Evolutionary conservation across 2,329 filamentous ascomycete genomes (phyloP).

Genomic region (Xylaria hypoxylon): DNA sequence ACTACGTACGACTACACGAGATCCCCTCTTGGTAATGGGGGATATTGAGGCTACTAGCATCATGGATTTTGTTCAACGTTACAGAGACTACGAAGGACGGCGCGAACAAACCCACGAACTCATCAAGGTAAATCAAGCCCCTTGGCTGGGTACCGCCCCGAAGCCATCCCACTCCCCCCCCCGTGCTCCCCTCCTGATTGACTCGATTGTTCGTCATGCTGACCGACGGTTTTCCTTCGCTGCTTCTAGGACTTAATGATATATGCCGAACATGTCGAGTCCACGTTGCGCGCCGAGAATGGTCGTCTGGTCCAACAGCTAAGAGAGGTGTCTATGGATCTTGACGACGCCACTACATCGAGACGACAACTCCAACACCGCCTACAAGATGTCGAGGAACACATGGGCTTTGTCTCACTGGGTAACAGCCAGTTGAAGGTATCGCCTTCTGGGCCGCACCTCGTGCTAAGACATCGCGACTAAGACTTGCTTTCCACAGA

Average conservation of each 20-base stretch:
- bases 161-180: slow-evolving; percentile 21
- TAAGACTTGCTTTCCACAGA: slow-evolving; percentile 53
- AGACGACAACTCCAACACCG: slow-evolving; percentile 64
- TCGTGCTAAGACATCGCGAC: slow-evolving; percentile 30
- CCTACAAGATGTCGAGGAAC: slow-evolving; percentile 55
- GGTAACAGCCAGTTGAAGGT: slow-evolving; percentile 62
- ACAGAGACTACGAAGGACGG: slow-evolving; percentile 57
- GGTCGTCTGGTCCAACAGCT: slow-evolving; percentile 56
- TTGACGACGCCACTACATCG: slow-evolving; percentile 61
- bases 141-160: slow-evolving; percentile 1
- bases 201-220: slow-evolving; percentile 19
- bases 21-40: slow-evolving; percentile 33
- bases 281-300: slow-evolving; percentile 59
- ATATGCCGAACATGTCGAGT: slow-evolving; percentile 60
- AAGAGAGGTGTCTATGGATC: slow-evolving; percentile 60
- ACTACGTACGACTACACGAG: slow-evolving; percentile 2
- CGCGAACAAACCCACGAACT: slow-evolving; percentile 58
- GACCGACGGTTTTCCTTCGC: slow-evolving; percentile 18
- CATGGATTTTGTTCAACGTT: slow-evolving; percentile 62
- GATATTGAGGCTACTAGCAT: slow-evolving; percentile 51
- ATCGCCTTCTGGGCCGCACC: slow-evolving; percentile 38
- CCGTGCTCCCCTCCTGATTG: slow-evolving; percentile 22
- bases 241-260: slow-evolving; percentile 59
- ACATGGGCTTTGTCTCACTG: slow-evolving; percentile 51
- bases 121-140: slow-evolving; percentile 57